Evolutionary conservation across 768 basidiomycete genomes (phyloP).

Genomic region (Guyanaporus albipodus): DNA sequence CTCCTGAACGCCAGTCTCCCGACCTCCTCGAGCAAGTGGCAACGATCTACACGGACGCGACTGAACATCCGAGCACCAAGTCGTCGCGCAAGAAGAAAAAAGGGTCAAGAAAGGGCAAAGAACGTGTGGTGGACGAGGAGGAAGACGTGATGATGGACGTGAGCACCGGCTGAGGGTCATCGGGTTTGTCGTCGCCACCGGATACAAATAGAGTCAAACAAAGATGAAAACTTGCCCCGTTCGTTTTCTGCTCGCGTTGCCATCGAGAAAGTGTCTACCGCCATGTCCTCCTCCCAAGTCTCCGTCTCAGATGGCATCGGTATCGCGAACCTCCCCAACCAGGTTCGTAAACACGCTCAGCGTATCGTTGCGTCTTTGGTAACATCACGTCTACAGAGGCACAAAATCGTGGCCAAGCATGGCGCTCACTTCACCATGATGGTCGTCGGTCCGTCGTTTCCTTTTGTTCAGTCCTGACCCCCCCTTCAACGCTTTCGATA

Average conservation of each 20-base stretch:
- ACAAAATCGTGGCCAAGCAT: conserved; percentile 98
- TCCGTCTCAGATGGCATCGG: conserved; percentile 73
- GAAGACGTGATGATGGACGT: conserved; percentile 19
- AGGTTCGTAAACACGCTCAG: conserved; percentile 59
- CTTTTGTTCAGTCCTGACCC: neutral
- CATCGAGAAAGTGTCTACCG: conserved; percentile 14
- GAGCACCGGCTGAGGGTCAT: no score
- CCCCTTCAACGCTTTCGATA: neutral
- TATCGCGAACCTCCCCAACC: conserved; percentile 97
- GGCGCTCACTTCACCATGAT: conserved; percentile 99
- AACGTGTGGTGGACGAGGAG: conserved; percentile 21
- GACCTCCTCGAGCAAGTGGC: conserved; percentile 20
- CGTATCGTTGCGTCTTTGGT: neutral
- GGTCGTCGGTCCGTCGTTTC: conserved; percentile 74
- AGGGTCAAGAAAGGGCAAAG: conserved; percentile 24
- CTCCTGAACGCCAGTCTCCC: conserved; percentile 2
- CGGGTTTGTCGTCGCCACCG: conserved; percentile 12
- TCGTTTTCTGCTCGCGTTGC: conserved; percentile 22
- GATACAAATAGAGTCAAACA: conserved; percentile 26
- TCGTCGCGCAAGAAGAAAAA: conserved; percentile 16
- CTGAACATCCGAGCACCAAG: no score
- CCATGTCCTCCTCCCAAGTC: conserved; percentile 28
- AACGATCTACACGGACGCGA: conserved; percentile 17
- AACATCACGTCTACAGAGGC: conserved; percentile 54
- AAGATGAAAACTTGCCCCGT: conserved; percentile 22